phyloP scores from a whole-genome alignment of 345 rosid species.

The Populus nigra region DNA sequence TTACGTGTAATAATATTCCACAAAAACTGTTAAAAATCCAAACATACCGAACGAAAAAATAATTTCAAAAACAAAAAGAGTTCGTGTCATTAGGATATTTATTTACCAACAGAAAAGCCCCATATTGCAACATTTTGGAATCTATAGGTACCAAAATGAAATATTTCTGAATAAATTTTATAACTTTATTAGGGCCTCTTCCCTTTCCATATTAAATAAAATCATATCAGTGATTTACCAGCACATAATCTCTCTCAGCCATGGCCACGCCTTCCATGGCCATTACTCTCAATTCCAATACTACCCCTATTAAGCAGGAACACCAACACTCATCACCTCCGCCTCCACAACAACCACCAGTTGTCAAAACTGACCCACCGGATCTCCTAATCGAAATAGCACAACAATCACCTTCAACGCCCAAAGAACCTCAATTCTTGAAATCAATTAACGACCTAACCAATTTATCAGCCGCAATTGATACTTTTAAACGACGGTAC shows the following conservation, averaged over 20 bases:
- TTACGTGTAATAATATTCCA: too few relatives aligned
- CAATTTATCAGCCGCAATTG: slow-evolving; percentile 38
- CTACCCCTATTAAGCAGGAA: slow-evolving; percentile 3
- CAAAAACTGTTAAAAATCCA: too few relatives aligned
- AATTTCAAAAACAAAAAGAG: too few relatives aligned
- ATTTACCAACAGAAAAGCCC: too few relatives aligned
- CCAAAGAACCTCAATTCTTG: slow-evolving; percentile 22
- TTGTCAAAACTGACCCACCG: slow-evolving; percentile 11
- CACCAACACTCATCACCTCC: neutral
- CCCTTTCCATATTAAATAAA: neutral
- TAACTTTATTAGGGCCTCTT: slow-evolving; percentile 7
- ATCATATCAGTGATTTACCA: neutral
- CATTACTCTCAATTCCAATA: neutral
- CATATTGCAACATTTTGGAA: too few relatives aligned
- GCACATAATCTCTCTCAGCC: neutral
- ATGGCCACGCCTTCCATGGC: slow-evolving; percentile 4
- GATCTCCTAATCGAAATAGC: neutral
- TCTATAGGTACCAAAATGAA: neutral
- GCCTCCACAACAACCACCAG: neutral
- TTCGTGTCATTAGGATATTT: too few relatives aligned
- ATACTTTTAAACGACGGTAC: slow-evolving; percentile 41
- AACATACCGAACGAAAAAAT: too few relatives aligned
- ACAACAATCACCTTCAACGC: slow-evolving; percentile 5
- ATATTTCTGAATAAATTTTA: neutral
- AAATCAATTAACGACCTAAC: slow-evolving; percentile 39